Conservation (phyloP, 2,329 filamentous ascomycete species). For the Cordyceps militaris region DNA sequence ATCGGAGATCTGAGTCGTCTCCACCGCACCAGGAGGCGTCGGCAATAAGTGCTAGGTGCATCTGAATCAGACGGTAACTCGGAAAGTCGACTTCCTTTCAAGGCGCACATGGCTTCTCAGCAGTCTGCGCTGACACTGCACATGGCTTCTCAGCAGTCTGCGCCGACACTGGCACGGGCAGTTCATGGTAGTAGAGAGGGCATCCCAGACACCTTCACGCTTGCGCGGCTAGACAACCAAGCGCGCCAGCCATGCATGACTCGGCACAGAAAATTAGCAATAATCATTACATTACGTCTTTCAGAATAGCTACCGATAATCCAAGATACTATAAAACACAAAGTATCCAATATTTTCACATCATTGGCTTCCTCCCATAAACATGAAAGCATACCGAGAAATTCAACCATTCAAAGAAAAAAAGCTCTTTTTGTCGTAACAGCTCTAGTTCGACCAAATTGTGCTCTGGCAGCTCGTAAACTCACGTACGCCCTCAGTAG, state of each 20-base stretch:
- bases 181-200: too few relatives aligned
- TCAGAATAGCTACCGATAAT: neutral
- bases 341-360: neutral
- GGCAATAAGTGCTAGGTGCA: too few relatives aligned
- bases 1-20: too few relatives aligned
- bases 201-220: too few relatives aligned
- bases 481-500: neutral
- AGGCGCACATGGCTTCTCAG: too few relatives aligned
- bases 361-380: neutral
- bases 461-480: neutral
- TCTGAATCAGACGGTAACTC: too few relatives aligned
- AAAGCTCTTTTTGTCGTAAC: neutral
- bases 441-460: neutral
- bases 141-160: too few relatives aligned
- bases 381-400: neutral
- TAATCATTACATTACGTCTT: slow-evolving; percentile 4
- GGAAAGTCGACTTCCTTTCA: too few relatives aligned
- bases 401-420: neutral
- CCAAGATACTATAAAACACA: neutral
- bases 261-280: neutral
- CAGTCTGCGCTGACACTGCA: too few relatives aligned
- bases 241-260: neutral
- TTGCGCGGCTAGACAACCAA: too few relatives aligned
- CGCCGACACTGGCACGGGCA: too few relatives aligned
- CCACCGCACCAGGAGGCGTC: too few relatives aligned